Conservation (phyloP, 306 rosid species). For the Lotus japonicus region DNA sequence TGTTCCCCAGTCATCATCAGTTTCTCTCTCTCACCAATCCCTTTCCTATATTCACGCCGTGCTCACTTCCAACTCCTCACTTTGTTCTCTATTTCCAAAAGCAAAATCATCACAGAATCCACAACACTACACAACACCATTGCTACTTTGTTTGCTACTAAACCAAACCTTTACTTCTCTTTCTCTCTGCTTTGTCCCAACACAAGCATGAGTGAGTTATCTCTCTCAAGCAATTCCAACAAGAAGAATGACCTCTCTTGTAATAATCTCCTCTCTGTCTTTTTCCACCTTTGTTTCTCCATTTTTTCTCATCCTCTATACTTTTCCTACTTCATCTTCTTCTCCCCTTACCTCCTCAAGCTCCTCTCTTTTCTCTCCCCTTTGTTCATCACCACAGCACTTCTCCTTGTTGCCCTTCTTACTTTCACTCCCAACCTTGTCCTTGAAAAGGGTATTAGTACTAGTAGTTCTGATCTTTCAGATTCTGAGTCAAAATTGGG, state of each 20-base stretch:
- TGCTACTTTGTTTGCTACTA: not conserved
- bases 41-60: slow-evolving; percentile 90
- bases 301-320: slow-evolving; percentile 79
- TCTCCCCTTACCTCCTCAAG: slow-evolving; percentile 72
- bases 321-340: slow-evolving; percentile 78
- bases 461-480: slow-evolving; percentile 19
- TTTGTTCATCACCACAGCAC: slow-evolving; percentile 65
- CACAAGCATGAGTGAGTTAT: slow-evolving; percentile 48
- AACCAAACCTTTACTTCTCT: slow-evolving; percentile 14
- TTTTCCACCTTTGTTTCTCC: slow-evolving; percentile 46
- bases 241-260: slow-evolving; percentile 37
- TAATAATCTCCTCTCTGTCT: slow-evolving; percentile 33
- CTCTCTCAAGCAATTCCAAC: slow-evolving; percentile 40
- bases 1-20: slow-evolving; percentile 22
- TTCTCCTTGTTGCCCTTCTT: slow-evolving; percentile 59
- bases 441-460: slow-evolving; percentile 5
- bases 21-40: slow-evolving; percentile 36
- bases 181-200: slow-evolving; percentile 25
- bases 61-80: slow-evolving; percentile 26
- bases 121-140: slow-evolving; percentile 9
- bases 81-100: slow-evolving; percentile 21
- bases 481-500: slow-evolving; percentile 37
- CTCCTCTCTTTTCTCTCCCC: slow-evolving; percentile 82
- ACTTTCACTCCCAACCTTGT: slow-evolving; percentile 46
- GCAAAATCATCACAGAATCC: slow-evolving; percentile 21